Percentiles rank a stretch among this genome's conserved stretches.
Conservation (phyloP, 2,329 filamentous ascomycete species). For the Calonectria honghensis region DNA sequence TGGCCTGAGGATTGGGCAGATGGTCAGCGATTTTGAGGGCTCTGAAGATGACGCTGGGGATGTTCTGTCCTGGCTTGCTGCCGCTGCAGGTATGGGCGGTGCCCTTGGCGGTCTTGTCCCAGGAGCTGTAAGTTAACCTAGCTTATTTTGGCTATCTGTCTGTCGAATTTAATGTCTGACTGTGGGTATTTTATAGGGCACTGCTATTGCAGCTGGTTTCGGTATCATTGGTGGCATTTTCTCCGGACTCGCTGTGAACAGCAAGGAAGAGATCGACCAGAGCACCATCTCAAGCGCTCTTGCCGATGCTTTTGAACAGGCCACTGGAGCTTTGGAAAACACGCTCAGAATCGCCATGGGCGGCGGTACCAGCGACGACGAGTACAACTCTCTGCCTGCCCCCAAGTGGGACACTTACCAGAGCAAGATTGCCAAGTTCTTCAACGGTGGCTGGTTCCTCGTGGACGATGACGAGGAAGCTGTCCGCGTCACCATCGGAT, state of each 20-base stretch:
- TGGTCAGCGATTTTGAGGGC: constrained; percentile 20
- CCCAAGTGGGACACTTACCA: constrained; percentile 17
- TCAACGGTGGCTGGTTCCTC: constrained; percentile 15
- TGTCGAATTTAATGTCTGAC: neutral
- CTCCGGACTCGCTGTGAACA: neutral
- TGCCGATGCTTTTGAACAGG: constrained; percentile 6
- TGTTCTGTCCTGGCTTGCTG: constrained; percentile 22
- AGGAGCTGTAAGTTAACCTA: neutral
- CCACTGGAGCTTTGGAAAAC: constrained; percentile 9
- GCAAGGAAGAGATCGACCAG: constrained; percentile 19
- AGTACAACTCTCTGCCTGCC: constrained; percentile 12
- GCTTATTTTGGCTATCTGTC: no score
- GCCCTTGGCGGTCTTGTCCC: constrained; percentile 4
- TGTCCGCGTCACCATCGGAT: constrained; percentile 13
- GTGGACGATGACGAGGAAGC: constrained; percentile 33
- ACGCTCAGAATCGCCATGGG: constrained; percentile 9
- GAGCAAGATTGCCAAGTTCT: constrained; percentile 21
- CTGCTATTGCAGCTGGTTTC: constrained; percentile 1
- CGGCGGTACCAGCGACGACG: constrained; percentile 6
- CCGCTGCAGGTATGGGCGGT: constrained; percentile 5
- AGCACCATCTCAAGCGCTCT: constrained; percentile 8
- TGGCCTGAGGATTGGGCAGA: constrained; percentile 8
- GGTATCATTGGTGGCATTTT: constrained; percentile 14
- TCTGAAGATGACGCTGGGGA: constrained; percentile 6
- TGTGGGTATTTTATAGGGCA: neutral